These are phyloP conservation scores for Populus davidiana DNA, from an alignment of 345 rosid species.

Conservation along the genomic window DNA sequence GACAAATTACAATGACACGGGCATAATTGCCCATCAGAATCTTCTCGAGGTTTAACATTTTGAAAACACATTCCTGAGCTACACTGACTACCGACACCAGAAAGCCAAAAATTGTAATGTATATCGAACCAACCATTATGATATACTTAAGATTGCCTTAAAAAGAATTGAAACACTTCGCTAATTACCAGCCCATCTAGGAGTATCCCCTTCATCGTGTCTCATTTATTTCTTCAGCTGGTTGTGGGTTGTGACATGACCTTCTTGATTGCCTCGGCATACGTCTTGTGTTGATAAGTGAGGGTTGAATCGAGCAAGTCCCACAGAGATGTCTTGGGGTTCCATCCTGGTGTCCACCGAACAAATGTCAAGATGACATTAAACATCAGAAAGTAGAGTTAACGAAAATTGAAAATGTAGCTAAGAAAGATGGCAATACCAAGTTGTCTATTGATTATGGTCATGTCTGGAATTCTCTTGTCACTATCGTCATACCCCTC, in stretches of 20 bases:
- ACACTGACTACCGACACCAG: constrained; percentile 16
- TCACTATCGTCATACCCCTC: constrained; percentile 96
- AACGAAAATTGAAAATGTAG: not conserved
- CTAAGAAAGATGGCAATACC: constrained; percentile 39
- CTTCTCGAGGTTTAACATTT: constrained; percentile 19
- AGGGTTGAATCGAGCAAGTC: constrained; percentile 93
- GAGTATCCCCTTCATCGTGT: not conserved
- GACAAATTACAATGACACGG: constrained; percentile 24
- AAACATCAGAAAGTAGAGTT: not conserved
- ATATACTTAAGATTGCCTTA: constrained; percentile 26
- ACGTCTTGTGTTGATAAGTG: constrained; percentile 89
- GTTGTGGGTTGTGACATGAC: constrained; percentile 52
- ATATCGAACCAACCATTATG: constrained; percentile 17
- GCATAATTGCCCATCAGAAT: constrained; percentile 14
- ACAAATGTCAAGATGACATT: not conserved
- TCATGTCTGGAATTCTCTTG: constrained; percentile 98
- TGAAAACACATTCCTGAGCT: constrained; percentile 26
- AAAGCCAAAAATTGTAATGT: constrained; percentile 20
- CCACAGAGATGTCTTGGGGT: constrained; percentile 94
- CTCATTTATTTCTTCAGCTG: constrained; percentile 13
- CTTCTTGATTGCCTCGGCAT: constrained; percentile 84
- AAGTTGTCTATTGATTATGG: constrained; percentile 83
- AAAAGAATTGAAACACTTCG: constrained; percentile 26
- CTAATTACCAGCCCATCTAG: constrained; percentile 16
- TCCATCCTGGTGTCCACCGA: constrained; percentile 59